A percentile compares a stretch with the other conserved stretches of the same genome.
phyloP scores from a whole-genome alignment of 768 basidiomycete species.

The Mycena floridula region DNA sequence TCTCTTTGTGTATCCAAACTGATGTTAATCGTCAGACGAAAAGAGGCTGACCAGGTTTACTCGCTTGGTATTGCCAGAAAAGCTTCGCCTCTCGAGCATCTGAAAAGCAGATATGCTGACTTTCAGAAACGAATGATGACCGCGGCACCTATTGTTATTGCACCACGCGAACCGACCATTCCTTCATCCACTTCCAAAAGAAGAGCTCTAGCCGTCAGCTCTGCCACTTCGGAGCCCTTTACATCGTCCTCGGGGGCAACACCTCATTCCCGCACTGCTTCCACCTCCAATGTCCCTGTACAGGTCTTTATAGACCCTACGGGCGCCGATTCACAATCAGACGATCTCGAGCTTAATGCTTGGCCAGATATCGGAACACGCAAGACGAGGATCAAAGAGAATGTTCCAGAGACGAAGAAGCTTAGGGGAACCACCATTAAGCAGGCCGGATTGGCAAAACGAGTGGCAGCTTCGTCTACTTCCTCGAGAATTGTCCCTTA shows the following conservation, averaged over 20 bases:
- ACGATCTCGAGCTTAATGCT: slow-evolving; percentile 34
- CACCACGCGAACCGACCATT: slow-evolving; percentile 25
- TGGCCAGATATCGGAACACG: slow-evolving; percentile 77
- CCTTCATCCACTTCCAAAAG: slow-evolving; percentile 16
- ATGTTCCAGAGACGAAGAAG: slow-evolving; percentile 64
- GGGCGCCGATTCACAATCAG: slow-evolving; percentile 41
- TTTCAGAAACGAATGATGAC: slow-evolving; percentile 92
- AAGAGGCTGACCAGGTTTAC: slow-evolving; percentile 87
- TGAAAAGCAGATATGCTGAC: slow-evolving; percentile 72
- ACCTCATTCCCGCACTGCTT: slow-evolving; percentile 22
- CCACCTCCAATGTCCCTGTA: slow-evolving; percentile 49
- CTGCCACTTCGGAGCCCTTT: slow-evolving; percentile 40
- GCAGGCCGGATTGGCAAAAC: slow-evolving; percentile 51
- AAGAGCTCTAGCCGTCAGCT: slow-evolving; percentile 21
- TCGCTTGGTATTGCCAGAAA: slow-evolving; percentile 82
- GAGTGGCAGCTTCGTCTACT: slow-evolving; percentile 38
- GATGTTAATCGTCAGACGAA: slow-evolving; percentile 43
- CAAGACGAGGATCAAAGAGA: slow-evolving; percentile 75
- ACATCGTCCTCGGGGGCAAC: slow-evolving; percentile 31
- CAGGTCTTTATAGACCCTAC: slow-evolving; percentile 71
- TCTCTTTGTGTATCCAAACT: slow-evolving; percentile 4
- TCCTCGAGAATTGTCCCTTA: slow-evolving; percentile 58
- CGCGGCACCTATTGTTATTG: slow-evolving; percentile 28
- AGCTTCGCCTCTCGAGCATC: slow-evolving; percentile 73
- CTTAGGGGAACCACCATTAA: slow-evolving; percentile 60